Evolutionary conservation across 768 basidiomycete species (phyloP).

Genomic region (Dioszegia aurantiaca): DNA sequence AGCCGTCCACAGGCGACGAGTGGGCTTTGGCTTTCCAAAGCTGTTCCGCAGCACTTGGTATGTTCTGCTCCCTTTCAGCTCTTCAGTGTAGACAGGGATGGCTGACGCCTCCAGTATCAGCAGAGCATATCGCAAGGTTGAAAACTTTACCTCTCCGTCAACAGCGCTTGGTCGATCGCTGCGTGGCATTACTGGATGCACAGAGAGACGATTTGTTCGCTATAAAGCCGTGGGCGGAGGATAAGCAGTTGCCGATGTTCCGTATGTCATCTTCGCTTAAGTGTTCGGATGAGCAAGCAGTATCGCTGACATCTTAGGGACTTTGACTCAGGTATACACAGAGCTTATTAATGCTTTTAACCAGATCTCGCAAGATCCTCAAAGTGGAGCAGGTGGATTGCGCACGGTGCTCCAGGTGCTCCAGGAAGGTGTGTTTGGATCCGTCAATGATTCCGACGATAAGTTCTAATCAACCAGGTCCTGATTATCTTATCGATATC

Average conservation of each 20-base stretch:
- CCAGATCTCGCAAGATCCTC: not conserved
- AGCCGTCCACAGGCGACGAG: constrained; percentile 3
- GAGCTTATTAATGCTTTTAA: constrained; percentile 10
- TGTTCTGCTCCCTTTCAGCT: constrained; percentile 1
- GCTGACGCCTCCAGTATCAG: not conserved
- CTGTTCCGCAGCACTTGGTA: constrained; percentile 6
- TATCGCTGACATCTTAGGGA: constrained; percentile 13
- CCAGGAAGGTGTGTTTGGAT: constrained; percentile 31
- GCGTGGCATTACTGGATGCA: constrained; percentile 30
- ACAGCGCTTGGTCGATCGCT: constrained; percentile 2
- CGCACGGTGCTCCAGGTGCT: constrained; percentile 20
- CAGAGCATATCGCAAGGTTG: not conserved
- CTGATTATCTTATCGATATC: constrained; percentile 42
- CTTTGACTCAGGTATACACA: constrained; percentile 25
- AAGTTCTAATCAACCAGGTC: constrained; percentile 19
- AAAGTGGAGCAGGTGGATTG: not conserved
- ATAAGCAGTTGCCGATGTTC: constrained; percentile 20
- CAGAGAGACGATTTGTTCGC: constrained; percentile 32
- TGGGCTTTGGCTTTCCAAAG: constrained; percentile 7
- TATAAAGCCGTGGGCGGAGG: constrained; percentile 20
- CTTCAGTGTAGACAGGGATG: not conserved
- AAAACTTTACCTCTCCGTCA: not conserved
- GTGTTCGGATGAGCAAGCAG: no score
- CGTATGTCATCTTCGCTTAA: no score
- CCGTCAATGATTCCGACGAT: not conserved